Conservation (phyloP, 208 protist species). For the Acanthamoeba pearcei region DNA sequence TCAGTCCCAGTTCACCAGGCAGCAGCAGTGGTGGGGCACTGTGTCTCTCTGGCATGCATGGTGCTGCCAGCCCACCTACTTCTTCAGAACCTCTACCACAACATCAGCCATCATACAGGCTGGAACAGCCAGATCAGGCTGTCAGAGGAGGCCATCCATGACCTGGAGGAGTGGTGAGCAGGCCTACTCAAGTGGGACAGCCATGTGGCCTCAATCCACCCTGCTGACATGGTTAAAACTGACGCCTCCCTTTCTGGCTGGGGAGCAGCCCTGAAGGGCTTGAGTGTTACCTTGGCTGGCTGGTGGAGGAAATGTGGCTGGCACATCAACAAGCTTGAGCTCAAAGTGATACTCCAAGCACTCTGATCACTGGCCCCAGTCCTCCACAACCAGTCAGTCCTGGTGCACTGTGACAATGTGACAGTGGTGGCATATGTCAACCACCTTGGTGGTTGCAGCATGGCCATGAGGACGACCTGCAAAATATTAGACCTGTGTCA, state of each 20-base stretch:
- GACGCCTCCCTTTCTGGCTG: not conserved
- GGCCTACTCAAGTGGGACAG: not conserved
- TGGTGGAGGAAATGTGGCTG: too few relatives aligned
- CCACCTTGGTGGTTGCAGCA: too few relatives aligned
- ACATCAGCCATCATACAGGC: not conserved
- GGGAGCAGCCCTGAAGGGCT: too few relatives aligned
- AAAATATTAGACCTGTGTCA: not conserved
- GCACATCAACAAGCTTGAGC: not conserved
- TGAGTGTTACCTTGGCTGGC: too few relatives aligned
- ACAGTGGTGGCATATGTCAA: too few relatives aligned
- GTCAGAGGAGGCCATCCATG: not conserved
- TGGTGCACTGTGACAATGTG: not conserved
- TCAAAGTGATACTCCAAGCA: not conserved
- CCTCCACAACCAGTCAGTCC: not conserved
- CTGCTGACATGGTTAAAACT: not conserved
- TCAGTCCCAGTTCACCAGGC: not conserved
- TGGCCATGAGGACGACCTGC: too few relatives aligned
- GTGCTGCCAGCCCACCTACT: not conserved
- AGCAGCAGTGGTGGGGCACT: conserved; percentile 9
- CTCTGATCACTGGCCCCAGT: not conserved
- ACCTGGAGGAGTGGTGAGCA: not conserved
- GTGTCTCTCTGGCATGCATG: not conserved
- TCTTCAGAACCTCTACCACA: not conserved
- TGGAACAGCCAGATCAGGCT: not conserved
- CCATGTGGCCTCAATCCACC: not conserved